Evolutionary conservation across 2,329 filamentous ascomycete genomes (phyloP).

Genomic region (Aspergillus thermomutatus): DNA sequence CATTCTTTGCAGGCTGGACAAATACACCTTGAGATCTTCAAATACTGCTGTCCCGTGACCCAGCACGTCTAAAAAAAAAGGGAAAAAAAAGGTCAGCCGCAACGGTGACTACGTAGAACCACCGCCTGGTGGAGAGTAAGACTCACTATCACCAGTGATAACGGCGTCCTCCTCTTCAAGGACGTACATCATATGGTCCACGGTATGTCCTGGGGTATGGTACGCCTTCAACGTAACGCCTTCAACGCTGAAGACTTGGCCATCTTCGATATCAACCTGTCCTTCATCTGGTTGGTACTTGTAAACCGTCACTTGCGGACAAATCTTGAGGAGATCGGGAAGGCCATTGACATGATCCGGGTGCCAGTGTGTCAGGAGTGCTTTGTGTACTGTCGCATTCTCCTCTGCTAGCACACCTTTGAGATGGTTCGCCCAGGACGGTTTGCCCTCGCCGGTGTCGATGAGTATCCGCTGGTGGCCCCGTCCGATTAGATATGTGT

Average conservation of each 20-base stretch:
- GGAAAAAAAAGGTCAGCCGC: not conserved
- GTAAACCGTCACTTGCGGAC: constrained; percentile 61
- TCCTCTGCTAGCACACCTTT: constrained; percentile 64
- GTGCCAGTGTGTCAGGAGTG: constrained; percentile 90
- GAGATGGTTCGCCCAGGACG: constrained; percentile 68
- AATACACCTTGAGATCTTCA: constrained; percentile 68
- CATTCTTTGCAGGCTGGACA: constrained; percentile 69
- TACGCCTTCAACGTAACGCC: constrained; percentile 62
- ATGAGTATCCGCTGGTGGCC: constrained; percentile 73
- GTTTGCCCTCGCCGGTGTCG: constrained; percentile 82
- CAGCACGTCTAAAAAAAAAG: constrained; percentile 58
- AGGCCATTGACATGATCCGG: constrained; percentile 80
- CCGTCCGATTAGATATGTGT: constrained; percentile 87
- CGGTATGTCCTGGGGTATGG: constrained; percentile 71
- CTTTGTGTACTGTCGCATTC: constrained; percentile 63
- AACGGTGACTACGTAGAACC: not conserved
- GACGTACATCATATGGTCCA: constrained; percentile 76
- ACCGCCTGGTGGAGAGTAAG: not conserved
- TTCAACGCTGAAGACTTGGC: constrained; percentile 52
- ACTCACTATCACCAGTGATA: constrained; percentile 75
- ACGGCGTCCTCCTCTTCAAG: constrained; percentile 75
- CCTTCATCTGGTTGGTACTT: constrained; percentile 58
- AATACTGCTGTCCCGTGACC: constrained; percentile 86
- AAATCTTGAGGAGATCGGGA: constrained; percentile 61
- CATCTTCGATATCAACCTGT: constrained; percentile 55